Percentiles rank a stretch among this genome's conserved stretches.
Conservation (phyloP, 2,329 filamentous ascomycete genomes). For the Epichloe scottii region DNA sequence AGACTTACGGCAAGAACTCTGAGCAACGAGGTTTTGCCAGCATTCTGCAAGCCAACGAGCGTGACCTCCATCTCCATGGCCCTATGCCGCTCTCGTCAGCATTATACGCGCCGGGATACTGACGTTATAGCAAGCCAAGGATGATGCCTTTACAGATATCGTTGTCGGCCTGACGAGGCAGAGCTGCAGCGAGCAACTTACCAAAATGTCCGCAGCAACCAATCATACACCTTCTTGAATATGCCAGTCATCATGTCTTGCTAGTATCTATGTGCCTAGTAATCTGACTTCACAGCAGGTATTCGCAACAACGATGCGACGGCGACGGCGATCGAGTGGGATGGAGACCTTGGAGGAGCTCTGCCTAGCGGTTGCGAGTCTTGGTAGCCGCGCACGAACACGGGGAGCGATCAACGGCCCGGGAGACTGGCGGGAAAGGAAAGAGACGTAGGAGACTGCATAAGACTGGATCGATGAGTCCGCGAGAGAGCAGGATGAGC, state of each 20-base stretch:
- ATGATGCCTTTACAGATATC: not conserved
- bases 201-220: conserved; percentile 96
- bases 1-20: conserved; percentile 81
- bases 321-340: not conserved
- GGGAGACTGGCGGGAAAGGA: not conserved
- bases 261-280: not conserved
- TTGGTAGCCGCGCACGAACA: not conserved
- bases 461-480: not conserved
- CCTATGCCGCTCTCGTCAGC: conserved; percentile 38
- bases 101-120: not conserved
- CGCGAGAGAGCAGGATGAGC: not conserved
- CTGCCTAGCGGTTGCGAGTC: not conserved
- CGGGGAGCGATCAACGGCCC: not conserved
- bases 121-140: conserved; percentile 1
- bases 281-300: not conserved
- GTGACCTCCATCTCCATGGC: conserved; percentile 99
- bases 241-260: conserved; percentile 63
- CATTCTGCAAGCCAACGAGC: conserved; percentile 96
- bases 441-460: not conserved
- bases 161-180: not conserved
- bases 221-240: conserved; percentile 94
- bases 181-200: conserved; percentile 32
- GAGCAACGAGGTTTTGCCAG: conserved; percentile 90
- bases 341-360: not conserved
- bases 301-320: not conserved